Percentiles rank a stretch among this genome's conserved stretches.
phyloP scores from a whole-genome alignment of 2,329 filamentous ascomycete genomes.

The Tothia fuscella region DNA sequence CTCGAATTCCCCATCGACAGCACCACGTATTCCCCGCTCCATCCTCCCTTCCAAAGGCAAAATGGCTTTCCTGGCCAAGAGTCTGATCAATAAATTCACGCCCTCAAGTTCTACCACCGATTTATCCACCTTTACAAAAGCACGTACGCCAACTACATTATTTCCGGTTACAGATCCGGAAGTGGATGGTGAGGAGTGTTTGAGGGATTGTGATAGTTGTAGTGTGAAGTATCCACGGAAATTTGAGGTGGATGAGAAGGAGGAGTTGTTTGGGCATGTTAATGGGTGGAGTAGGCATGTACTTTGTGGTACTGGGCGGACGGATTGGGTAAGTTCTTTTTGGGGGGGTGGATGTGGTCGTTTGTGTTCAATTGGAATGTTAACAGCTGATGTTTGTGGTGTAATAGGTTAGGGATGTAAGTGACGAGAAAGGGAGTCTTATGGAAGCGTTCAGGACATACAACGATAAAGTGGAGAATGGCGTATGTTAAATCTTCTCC shows the following conservation, averaged over 20 bases:
- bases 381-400: neutral
- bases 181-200: conserved; percentile 77
- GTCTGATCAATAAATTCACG: conserved; percentile 16
- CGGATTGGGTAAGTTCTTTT: conserved; percentile 90
- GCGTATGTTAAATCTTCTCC: conserved; percentile 49
- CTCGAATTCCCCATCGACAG: no score
- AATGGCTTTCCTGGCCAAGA: no score
- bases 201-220: conserved; percentile 77
- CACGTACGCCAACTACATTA: conserved; percentile 26
- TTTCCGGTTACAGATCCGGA: conserved; percentile 66
- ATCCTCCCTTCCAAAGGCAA: no score
- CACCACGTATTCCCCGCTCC: no score
- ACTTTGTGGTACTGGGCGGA: conserved; percentile 88
- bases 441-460: conserved; percentile 42
- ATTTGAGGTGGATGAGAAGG: conserved; percentile 59
- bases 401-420: conserved; percentile 19
- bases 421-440: conserved; percentile 61
- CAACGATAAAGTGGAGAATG: conserved; percentile 50
- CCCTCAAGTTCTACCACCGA: conserved; percentile 15
- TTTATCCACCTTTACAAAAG: conserved; percentile 13
- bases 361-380: neutral
- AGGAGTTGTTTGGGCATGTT: conserved; percentile 73
- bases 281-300: conserved; percentile 83
- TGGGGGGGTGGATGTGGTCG: no score
- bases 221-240: conserved; percentile 65